Evolutionary conservation across 2,329 filamentous ascomycete genomes (phyloP).

Genomic region (Alternaria sp.): DNA sequence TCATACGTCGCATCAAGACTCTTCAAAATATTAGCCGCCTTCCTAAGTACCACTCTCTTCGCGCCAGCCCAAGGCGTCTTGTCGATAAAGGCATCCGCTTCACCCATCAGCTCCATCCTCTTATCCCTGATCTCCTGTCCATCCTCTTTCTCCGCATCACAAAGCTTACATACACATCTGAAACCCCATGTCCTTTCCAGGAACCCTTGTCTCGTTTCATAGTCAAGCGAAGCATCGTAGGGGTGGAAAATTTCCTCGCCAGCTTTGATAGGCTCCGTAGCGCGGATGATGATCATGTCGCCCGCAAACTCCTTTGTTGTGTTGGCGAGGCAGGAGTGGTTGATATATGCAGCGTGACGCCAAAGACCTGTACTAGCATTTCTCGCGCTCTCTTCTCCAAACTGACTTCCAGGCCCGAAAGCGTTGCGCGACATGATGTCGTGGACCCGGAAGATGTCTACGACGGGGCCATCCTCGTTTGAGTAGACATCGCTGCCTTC

Average conservation of each 20-base stretch:
- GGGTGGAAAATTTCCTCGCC: conserved; percentile 38
- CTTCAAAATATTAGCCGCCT: conserved; percentile 32
- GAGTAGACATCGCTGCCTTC: conserved; percentile 49
- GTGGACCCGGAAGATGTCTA: conserved; percentile 61
- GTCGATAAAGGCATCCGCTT: conserved; percentile 37
- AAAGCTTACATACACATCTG: conserved; percentile 53
- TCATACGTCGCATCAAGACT: conserved; percentile 39
- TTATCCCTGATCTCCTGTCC: conserved; percentile 31
- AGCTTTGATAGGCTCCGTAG: conserved; percentile 42
- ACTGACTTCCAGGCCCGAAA: conserved; percentile 52
- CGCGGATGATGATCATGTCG: conserved; percentile 52
- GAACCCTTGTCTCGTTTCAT: conserved; percentile 45
- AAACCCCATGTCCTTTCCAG: conserved; percentile 53
- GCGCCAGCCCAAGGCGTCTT: conserved; percentile 40
- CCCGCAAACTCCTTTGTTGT: conserved; percentile 52
- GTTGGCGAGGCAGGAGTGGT: conserved; percentile 58
- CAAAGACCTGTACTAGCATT: conserved; percentile 52
- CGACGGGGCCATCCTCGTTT: conserved; percentile 52
- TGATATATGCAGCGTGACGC: conserved; percentile 54
- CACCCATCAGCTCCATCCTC: conserved; percentile 32
- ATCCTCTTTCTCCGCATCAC: conserved; percentile 46
- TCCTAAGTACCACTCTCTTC: conserved; percentile 35
- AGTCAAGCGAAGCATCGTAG: conserved; percentile 45
- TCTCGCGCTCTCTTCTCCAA: conserved; percentile 31
- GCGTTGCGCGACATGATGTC: conserved; percentile 57